Evolutionary conservation across 129 eudicot genomes (phyloP).

Genomic region (Tagetes patula): DNA sequence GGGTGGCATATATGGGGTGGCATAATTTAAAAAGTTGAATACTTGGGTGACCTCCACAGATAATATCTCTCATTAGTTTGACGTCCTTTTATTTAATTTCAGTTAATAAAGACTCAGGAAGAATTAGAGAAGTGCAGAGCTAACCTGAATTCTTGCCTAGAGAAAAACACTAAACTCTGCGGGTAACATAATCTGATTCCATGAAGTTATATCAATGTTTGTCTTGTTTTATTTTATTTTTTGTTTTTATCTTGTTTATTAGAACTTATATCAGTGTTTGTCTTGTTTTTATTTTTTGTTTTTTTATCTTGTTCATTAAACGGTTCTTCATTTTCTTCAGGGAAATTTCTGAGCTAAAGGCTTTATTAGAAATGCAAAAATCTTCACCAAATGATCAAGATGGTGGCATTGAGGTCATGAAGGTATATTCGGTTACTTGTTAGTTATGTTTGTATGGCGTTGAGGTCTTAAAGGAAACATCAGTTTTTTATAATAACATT

Average conservation of each 20-base stretch:
- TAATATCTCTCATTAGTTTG: slow-evolving; percentile 1
- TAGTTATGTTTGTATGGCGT: neutral
- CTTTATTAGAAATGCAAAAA: slow-evolving; percentile 38
- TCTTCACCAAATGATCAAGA: slow-evolving; percentile 33
- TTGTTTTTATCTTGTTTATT: neutral
- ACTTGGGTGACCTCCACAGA: neutral
- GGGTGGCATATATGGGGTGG: neutral
- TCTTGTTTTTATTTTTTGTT: neutral
- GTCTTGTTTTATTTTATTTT: neutral
- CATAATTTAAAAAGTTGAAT: neutral
- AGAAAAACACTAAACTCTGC: slow-evolving; percentile 57
- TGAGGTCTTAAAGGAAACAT: neutral
- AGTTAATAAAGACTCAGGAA: slow-evolving; percentile 47
- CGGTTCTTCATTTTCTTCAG: slow-evolving; percentile 41
- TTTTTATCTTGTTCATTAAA: neutral
- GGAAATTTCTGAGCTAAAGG: slow-evolving; percentile 54
- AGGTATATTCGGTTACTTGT: slow-evolving; percentile 40
- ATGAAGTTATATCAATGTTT: neutral
- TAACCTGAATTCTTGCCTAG: slow-evolving; percentile 58
- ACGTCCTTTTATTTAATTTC: slow-evolving; percentile 22
- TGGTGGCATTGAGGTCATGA: slow-evolving; percentile 39
- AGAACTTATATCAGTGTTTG: neutral
- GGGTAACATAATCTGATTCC: slow-evolving; percentile 36
- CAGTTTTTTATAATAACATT: neutral
- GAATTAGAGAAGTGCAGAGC: slow-evolving; percentile 58